Evolutionary conservation across 1,284 basidiomycete genomes (phyloP).

Genomic region (Singerocomus inundabilis): DNA sequence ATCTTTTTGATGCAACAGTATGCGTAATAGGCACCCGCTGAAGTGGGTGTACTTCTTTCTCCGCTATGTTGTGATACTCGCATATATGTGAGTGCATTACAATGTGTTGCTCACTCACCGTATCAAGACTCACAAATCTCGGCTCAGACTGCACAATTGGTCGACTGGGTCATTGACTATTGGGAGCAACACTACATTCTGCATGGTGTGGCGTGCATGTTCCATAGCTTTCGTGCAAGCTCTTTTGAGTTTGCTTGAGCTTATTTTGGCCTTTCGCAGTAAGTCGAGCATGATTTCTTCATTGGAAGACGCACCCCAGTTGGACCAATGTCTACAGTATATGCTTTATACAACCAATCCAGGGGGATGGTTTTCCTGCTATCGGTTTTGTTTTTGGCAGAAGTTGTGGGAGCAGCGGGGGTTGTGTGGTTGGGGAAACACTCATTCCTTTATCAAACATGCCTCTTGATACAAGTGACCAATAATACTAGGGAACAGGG

Average conservation of each 20-base stretch:
- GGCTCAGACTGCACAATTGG: conserved; percentile 15
- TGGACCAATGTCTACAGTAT: conserved; percentile 7
- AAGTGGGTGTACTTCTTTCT: conserved; percentile 28
- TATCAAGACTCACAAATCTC: neutral
- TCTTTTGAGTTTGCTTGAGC: conserved; percentile 13
- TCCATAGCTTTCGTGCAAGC: conserved; percentile 5
- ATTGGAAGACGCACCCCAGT: neutral
- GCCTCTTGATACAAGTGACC: conserved; percentile 9
- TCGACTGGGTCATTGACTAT: conserved; percentile 7
- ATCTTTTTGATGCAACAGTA: neutral
- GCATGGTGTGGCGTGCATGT: conserved; percentile 17
- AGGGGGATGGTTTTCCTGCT: conserved; percentile 12
- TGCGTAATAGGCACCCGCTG: conserved; percentile 15
- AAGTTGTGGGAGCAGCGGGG: conserved; percentile 5
- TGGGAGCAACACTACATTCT: conserved; percentile 15
- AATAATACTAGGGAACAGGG: neutral
- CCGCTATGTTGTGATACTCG: conserved; percentile 16
- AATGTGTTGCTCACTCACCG: neutral
- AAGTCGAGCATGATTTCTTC: neutral
- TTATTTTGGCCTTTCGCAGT: conserved; percentile 23
- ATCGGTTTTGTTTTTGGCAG: conserved; percentile 11
- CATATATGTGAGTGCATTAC: conserved; percentile 16
- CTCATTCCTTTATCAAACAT: neutral
- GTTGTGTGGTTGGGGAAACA: conserved; percentile 2
- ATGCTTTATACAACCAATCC: conserved; percentile 23